Conservation (phyloP, 2,329 filamentous ascomycete species). For the Claviceps digitariae region DNA sequence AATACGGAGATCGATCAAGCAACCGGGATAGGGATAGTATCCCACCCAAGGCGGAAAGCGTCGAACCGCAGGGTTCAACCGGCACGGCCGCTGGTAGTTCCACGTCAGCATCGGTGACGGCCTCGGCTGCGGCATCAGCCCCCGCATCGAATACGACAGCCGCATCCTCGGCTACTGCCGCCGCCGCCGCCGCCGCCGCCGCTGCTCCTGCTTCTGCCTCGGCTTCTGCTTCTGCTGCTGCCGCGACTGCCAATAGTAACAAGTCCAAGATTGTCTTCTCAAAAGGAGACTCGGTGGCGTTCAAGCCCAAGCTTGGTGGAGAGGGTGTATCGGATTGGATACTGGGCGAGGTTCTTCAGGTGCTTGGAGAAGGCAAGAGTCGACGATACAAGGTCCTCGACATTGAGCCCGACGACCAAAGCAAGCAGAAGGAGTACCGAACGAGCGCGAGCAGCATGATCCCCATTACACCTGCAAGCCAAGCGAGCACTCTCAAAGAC, state of each 20-base stretch:
- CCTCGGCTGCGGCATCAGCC: neutral
- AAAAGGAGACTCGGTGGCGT: constrained; percentile 52
- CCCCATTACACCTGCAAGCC: constrained; percentile 48
- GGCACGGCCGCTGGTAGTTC: neutral
- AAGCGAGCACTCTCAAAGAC: constrained; percentile 37
- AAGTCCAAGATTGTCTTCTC: constrained; percentile 42
- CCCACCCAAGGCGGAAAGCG: constrained; percentile 42
- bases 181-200: neutral
- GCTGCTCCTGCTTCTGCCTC: neutral
- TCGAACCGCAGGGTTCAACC: constrained; percentile 34
- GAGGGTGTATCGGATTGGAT: constrained; percentile 49
- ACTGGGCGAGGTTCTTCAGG: constrained; percentile 62
- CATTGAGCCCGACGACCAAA: constrained; percentile 59
- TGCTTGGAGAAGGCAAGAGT: constrained; percentile 64
- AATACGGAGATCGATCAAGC: constrained; percentile 23
- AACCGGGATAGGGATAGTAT: constrained; percentile 36
- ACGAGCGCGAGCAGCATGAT: constrained; percentile 66
- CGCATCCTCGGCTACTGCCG: neutral
- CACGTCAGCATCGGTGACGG: neutral
- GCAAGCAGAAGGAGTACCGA: constrained; percentile 54
- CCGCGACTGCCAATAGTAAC: constrained; percentile 10
- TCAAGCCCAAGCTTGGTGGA: constrained; percentile 44
- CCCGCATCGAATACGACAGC: constrained; percentile 2
- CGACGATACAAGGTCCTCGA: constrained; percentile 70
- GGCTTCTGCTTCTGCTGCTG: neutral